Evolutionary conservation across 2,329 filamentous ascomycete genomes (phyloP), one percentile per base, ranked within the genome.

Genomic region (Penicillium sp.): DNA sequence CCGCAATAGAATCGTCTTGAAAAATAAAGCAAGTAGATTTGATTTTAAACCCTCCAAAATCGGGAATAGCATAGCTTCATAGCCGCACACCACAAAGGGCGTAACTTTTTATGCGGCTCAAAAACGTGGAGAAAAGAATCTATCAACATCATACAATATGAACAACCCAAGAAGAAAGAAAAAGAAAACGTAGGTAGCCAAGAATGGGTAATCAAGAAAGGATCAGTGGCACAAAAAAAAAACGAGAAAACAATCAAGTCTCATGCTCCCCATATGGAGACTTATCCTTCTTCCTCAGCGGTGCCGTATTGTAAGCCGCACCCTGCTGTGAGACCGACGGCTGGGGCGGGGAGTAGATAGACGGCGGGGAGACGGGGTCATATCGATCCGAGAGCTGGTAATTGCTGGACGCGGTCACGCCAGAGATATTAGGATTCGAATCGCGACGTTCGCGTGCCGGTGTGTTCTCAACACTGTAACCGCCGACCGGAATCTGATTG

Each of bases 351-450:
- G 74, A 87, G 89, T 43, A 95, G 77, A 0, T 89, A 88, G 25
- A 93, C 77, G 5, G 89, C 86, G 3, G 89, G 83, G 46, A 96
- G 81, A 73, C 93, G 87, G 13, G 90, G 82, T 79, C 93, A 88
- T 53, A 96, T 80, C 76, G 64, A 6, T 65, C 61, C 8, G 53
- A 49, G 15, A 59, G 35, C 38, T 65, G 62, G 27, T 67, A 66
- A 15, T 59, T 56, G 15, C 62, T 63, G 42, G 42, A 43, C 3
- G 63, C 50, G 1, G 62, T 59, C 40, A 60, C 40, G 2, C 90
- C 91, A 49, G 87, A 90, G 77, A 95, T 90, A 73, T 91, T 7
- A 7, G 50, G 21, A 21, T 53, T 29, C 10, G 50, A 53, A 4
- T 5, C 96, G 64, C 91, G 88, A 0, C 89, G 91, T 73, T 96